Percentiles rank a stretch among this genome's conserved stretches.
Evolutionary conservation across 2,329 filamentous ascomycete genomes (phyloP).

Genomic region (Xenoacremonium recifei): DNA sequence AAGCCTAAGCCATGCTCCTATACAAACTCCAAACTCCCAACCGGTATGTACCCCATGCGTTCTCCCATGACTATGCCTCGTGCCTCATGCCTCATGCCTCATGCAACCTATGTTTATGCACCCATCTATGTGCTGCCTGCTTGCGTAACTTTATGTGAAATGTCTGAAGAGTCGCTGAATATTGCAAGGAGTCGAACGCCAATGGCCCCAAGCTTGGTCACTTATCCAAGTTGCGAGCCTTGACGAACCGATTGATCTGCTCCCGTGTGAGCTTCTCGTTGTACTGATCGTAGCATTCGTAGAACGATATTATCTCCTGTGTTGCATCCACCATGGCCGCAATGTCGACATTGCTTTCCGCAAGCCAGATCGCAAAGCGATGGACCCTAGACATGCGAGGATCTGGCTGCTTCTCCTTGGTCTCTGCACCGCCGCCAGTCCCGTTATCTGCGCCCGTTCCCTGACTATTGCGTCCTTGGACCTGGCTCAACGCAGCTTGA

Average conservation of each 20-base stretch:
- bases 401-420: conserved; percentile 50
- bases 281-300: conserved; percentile 66
- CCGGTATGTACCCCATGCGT: too few species aligned
- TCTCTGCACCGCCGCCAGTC: conserved; percentile 17
- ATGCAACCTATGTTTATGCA: conserved; percentile 1
- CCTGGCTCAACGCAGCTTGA: conserved; percentile 48
- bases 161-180: too few species aligned
- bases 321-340: conserved; percentile 83
- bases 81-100: conserved; percentile 23
- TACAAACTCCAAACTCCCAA: too few species aligned
- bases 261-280: conserved; percentile 59
- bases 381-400: conserved; percentile 64
- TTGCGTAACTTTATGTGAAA: too few species aligned
- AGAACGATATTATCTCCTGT: conserved; percentile 87
- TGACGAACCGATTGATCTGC: conserved; percentile 59
- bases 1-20: too few species aligned
- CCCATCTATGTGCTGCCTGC: too few species aligned
- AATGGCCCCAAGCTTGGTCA: conserved; percentile 18
- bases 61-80: too few species aligned
- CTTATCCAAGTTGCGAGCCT: conserved; percentile 56
- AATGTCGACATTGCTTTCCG: conserved; percentile 83
- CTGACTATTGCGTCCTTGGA: conserved; percentile 33
- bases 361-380: conserved; percentile 71
- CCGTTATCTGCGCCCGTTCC: conserved; percentile 18
- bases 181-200: too few species aligned